Base-by-base conservation (phyloP, 345 rosid genomes). In the Rhizophora mangle region DNA sequence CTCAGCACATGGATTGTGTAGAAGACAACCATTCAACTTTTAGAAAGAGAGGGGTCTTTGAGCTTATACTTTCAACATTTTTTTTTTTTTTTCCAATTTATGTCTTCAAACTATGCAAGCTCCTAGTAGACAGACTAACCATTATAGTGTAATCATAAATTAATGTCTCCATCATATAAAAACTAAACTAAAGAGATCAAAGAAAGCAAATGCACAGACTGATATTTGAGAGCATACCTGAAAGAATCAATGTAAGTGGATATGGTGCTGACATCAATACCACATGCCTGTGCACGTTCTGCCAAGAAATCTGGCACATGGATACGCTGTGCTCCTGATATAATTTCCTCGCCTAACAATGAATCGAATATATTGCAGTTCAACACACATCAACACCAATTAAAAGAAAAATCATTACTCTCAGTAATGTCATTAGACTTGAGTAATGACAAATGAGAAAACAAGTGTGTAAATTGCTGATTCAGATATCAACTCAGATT, bases 281-380 rank as follows among this genome's bases (percentile, higher is more conserved):
- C 93, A 62, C 82, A 75, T 60, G 83, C 85, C 76, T 74, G 70
- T 8, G 97, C 99, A 19, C 89, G 96, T 83, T 88, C 78, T 21
- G 79, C 81, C 82, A 95, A 80, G 67, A 85, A 62, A 49, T 92
- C 93, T 24, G 96, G 87, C 49, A 79, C 86, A 79, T 92, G 97
- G 64, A 92, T 67, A 88, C 97, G 97, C 80, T 95, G 97, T 54
- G 89, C 96, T 76, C 97, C 99, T 6, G 99, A 91, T 59, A 95
- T 92, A 39, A 95, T 95, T 85, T 92, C 97, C 87, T 92, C 96
- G 2, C 99, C 98, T 91, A 37, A 55, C 60, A 27, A 49, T 31
- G 10, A 47, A 32, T 32, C 4, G 10, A 51, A 18, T 32, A 62
- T 6, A 21, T 27, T 46, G 16, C 27, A 57, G 8, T 55, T 37